Conservation (phyloP, 2,329 filamentous ascomycete species). For the Epichloe sp. region DNA sequence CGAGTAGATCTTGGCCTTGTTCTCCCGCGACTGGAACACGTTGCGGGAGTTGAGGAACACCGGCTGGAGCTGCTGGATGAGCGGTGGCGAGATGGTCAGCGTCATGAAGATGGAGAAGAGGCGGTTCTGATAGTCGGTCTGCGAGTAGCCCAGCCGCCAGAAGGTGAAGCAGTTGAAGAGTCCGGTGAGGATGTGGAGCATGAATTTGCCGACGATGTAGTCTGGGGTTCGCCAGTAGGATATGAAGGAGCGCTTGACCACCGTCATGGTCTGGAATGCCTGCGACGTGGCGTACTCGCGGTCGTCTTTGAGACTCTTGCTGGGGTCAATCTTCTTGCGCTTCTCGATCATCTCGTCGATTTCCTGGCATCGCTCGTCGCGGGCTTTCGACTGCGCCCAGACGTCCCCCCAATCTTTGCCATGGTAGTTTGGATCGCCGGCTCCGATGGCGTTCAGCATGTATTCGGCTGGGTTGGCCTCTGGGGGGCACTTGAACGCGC, state of each 20-base stretch:
- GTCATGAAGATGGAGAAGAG: conserved; percentile 70
- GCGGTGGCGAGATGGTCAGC: conserved; percentile 57
- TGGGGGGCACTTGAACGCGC: conserved; percentile 33
- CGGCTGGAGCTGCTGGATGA: conserved; percentile 68
- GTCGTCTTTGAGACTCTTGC: conserved; percentile 30
- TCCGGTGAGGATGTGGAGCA: conserved; percentile 47
- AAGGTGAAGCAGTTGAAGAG: conserved; percentile 63
- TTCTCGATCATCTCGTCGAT: conserved; percentile 38
- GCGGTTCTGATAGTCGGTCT: conserved; percentile 53
- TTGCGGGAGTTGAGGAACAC: conserved; percentile 52
- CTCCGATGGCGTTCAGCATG: conserved; percentile 46
- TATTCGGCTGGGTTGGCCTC: conserved; percentile 41
- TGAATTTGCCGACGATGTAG: conserved; percentile 49
- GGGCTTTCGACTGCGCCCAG: conserved; percentile 42
- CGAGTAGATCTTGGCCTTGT: conserved; percentile 67
- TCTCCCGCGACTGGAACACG: conserved; percentile 59
- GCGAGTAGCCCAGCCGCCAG: conserved; percentile 43
- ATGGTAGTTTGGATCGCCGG: conserved; percentile 45
- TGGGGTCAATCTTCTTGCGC: conserved; percentile 26
- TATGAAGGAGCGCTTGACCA: conserved; percentile 44
- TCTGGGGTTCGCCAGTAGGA: conserved; percentile 53
- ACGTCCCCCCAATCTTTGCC: conserved; percentile 49
- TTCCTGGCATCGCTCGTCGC: conserved; percentile 31
- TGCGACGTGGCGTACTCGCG: conserved; percentile 52
- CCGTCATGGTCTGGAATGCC: conserved; percentile 35